These are phyloP conservation scores for Pseudoperonospora humuli DNA, from an alignment of 352 stramenopile species.

Conservation along the genomic window DNA sequence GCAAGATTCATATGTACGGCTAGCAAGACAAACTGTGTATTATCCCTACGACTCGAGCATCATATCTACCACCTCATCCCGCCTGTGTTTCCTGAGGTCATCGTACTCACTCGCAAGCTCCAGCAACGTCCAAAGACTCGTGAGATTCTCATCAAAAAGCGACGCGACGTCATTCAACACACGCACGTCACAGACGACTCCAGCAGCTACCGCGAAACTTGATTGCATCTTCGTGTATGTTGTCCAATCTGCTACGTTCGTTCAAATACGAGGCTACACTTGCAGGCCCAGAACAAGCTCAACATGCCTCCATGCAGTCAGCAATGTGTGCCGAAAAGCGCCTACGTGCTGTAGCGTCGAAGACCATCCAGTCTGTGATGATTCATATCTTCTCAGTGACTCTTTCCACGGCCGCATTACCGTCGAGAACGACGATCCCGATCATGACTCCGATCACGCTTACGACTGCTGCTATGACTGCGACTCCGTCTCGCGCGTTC, in stretches of 20 bases:
- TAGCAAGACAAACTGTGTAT: conserved; percentile 19
- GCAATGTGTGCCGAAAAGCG: background rate
- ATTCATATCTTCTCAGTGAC: background rate
- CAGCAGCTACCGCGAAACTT: conserved; percentile 15
- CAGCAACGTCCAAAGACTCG: conserved; percentile 33
- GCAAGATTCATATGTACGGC: too few relatives aligned
- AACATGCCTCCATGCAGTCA: background rate
- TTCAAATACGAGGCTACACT: background rate
- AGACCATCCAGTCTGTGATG: background rate
- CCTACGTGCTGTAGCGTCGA: background rate
- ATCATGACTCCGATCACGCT: background rate
- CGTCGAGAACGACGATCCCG: conserved; percentile 2
- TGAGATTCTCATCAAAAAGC: conserved; percentile 28
- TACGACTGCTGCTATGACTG: conserved; percentile 7
- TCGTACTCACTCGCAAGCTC: conserved; percentile 47
- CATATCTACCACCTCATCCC: too few relatives aligned
- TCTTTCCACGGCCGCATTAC: too few relatives aligned
- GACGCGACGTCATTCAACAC: conserved; percentile 35
- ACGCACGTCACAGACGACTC: conserved; percentile 19
- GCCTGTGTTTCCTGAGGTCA: conserved; percentile 17
- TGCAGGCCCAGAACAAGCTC: background rate
- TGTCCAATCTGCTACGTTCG: conserved; percentile 3
- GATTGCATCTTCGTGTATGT: background rate
- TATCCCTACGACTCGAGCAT: background rate
- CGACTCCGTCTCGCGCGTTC: conserved; percentile 8